Evolutionary conservation across 441 rosid genomes (phyloP).

Genomic region (Mallotus japonicus): DNA sequence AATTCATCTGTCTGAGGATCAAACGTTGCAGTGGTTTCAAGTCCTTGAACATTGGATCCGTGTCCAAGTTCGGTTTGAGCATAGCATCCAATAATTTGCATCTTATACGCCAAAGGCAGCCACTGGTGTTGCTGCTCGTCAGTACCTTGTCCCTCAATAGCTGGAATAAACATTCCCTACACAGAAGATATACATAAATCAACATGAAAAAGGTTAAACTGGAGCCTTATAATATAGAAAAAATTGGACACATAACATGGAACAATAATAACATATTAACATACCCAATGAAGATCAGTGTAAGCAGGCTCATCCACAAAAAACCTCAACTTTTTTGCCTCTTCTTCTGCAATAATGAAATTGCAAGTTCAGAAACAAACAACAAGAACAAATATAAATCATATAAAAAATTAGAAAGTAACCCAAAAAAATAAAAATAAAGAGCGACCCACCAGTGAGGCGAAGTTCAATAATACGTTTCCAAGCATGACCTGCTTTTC

Average conservation of each 20-base stretch:
- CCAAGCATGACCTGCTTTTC: conserved; percentile 85
- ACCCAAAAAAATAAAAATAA: no score
- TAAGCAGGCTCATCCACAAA: conserved; percentile 77
- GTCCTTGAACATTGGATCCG: conserved; percentile 97
- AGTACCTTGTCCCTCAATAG: conserved; percentile 92
- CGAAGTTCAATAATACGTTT: conserved; percentile 77
- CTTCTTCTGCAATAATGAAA: conserved; percentile 66
- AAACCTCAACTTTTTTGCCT: conserved; percentile 53
- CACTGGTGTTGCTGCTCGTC: conserved; percentile 92
- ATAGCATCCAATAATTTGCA: conserved; percentile 97
- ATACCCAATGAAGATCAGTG: conserved; percentile 94
- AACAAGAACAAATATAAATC: background rate
- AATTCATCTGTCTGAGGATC: conserved; percentile 86
- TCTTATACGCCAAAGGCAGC: conserved; percentile 84
- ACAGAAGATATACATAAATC: background rate
- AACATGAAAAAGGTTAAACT: background rate
- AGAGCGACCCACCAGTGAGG: conserved; percentile 49
- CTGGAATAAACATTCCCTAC: conserved; percentile 96
- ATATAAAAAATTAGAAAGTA: no score
- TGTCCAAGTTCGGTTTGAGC: conserved; percentile 99
- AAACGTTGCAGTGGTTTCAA: conserved; percentile 94
- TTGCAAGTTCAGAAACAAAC: background rate
- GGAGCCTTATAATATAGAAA: no score
- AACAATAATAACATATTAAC: background rate
- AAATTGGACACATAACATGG: no score